phyloP scores from a whole-genome alignment of 108 stramenopile genomes.

The Cyclotella sp. region DNA sequence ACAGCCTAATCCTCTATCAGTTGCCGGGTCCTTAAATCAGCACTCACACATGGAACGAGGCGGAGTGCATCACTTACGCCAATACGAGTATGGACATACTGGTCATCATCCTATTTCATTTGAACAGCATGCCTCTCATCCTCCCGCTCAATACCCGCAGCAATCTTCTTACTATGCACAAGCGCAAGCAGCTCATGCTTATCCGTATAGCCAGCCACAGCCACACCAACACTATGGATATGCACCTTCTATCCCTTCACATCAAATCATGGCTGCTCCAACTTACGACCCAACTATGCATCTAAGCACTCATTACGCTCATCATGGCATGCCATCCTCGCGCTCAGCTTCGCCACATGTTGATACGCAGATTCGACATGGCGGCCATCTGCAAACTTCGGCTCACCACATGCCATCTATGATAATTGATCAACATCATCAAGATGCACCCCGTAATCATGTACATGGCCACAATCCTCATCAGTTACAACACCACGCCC shows the following conservation, averaged over 20 bases:
- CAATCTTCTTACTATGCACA: slow-evolving; percentile 6
- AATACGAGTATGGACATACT: neutral
- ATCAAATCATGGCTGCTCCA: slow-evolving; percentile 1
- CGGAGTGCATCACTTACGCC: slow-evolving; percentile 2
- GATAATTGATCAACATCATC: slow-evolving; percentile 1
- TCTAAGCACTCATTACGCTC: neutral
- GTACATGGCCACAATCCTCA: neutral
- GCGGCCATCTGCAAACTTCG: neutral
- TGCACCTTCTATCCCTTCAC: neutral
- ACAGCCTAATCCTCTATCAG: slow-evolving; percentile 7
- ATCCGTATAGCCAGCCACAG: neutral
- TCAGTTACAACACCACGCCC: slow-evolving; percentile 15
- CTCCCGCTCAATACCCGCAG: slow-evolving; percentile 2
- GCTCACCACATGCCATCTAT: neutral
- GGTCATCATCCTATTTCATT: slow-evolving; percentile 2
- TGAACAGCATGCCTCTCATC: neutral
- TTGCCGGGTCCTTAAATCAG: neutral
- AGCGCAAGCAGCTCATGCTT: slow-evolving; percentile 13
- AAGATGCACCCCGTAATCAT: neutral
- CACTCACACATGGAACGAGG: neutral
- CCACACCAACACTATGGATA: neutral
- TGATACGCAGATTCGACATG: neutral
- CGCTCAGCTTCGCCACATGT: slow-evolving; percentile 13
- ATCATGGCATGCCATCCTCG: neutral
- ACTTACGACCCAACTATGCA: neutral